Evolutionary conservation across 2,329 filamentous ascomycete genomes (phyloP).

Genomic region (Diaporthe sp.): DNA sequence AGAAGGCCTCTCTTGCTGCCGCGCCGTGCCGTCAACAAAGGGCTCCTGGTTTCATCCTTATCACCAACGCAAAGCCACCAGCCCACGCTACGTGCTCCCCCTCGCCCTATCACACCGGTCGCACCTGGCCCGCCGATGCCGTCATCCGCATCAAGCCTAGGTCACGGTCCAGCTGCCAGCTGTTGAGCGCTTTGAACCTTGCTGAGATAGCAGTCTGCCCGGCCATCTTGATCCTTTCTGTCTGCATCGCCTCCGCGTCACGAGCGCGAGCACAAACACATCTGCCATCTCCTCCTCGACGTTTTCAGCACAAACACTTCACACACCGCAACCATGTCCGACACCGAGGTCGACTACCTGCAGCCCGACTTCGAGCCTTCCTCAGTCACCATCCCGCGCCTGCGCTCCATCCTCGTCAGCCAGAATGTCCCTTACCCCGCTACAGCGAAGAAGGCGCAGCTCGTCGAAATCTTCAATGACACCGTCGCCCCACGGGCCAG

Average conservation of each 20-base stretch:
- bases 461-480: constrained; percentile 85
- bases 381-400: constrained; percentile 84
- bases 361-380: constrained; percentile 87
- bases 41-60: constrained; percentile 1
- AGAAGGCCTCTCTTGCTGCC: not conserved
- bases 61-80: constrained; percentile 6
- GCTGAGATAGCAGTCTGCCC: not conserved
- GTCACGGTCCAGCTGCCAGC: constrained; percentile 11
- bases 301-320: not conserved
- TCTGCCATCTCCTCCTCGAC: not conserved
- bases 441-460: constrained; percentile 89
- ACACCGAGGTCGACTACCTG: constrained; percentile 83
- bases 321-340: constrained; percentile 60
- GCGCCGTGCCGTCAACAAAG: constrained; percentile 5
- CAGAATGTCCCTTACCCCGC: constrained; percentile 89
- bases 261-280: not conserved
- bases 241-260: not conserved
- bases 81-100: not conserved
- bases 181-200: constrained; percentile 15
- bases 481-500: constrained; percentile 82
- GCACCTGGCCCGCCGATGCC: constrained; percentile 20
- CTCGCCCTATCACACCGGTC: constrained; percentile 12
- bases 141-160: constrained; percentile 23
- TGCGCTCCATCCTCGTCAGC: constrained; percentile 90
- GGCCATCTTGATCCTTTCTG: not conserved